Evolutionary conservation across 345 rosid species (phyloP).

Genomic region (Linum lewisii): DNA sequence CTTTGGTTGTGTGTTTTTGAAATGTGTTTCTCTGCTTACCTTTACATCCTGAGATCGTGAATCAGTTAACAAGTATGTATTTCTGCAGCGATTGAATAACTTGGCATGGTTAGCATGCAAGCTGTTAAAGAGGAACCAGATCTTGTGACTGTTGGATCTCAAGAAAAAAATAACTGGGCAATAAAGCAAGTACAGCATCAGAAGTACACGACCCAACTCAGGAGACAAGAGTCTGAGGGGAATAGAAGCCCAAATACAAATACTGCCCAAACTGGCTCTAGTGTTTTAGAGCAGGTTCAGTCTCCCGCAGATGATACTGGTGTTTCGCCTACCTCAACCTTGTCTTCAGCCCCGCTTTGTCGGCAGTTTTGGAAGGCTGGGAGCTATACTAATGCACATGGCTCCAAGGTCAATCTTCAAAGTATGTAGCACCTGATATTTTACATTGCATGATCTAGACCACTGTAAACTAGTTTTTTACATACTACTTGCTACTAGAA

Average conservation of each 20-base stretch:
- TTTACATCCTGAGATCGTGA: not conserved
- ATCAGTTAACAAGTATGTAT: not conserved
- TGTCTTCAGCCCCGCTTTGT: conserved; percentile 62
- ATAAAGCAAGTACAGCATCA: conserved; percentile 8
- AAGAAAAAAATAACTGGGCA: conserved; percentile 8
- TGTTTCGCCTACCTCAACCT: conserved; percentile 43
- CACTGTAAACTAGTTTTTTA: conserved; percentile 4
- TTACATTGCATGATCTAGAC: conserved; percentile 1
- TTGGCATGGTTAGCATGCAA: conserved; percentile 19
- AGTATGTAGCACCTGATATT: conserved; percentile 35
- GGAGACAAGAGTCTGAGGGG: conserved; percentile 45
- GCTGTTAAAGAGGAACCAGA: conserved; percentile 42
- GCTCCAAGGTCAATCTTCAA: conserved; percentile 43
- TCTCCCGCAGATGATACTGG: conserved; percentile 61
- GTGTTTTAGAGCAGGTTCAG: conserved; percentile 59
- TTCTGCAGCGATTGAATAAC: conserved; percentile 8
- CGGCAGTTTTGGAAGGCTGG: conserved; percentile 98
- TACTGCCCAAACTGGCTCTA: conserved; percentile 43
- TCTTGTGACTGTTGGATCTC: conserved; percentile 14
- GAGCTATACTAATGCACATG: conserved; percentile 34
- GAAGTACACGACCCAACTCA: conserved; percentile 18
- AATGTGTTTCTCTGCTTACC: not conserved
- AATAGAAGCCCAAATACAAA: conserved; percentile 43
- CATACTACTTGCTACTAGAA: not conserved
- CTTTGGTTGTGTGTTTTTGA: not conserved